These are phyloP conservation scores for Mucor mucedo DNA, from an alignment of 371 early-diverging fungal genomes.

Conservation along the genomic window DNA sequence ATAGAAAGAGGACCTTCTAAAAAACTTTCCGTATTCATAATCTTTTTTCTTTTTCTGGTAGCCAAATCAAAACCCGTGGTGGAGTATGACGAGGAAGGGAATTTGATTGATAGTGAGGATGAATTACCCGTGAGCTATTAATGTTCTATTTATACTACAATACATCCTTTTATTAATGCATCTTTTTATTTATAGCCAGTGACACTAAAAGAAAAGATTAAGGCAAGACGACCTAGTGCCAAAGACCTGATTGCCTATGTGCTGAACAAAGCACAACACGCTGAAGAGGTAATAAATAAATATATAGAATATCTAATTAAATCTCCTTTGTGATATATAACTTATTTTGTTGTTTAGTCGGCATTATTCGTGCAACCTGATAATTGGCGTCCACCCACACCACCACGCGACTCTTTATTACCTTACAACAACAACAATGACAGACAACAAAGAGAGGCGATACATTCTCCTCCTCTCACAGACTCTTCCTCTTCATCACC, in stretches of 20 bases:
- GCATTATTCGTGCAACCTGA: neutral
- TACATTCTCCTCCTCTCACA: constrained; percentile 29
- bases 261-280: constrained; percentile 26
- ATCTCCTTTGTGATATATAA: neutral
- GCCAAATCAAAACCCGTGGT: constrained; percentile 25
- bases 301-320: neutral
- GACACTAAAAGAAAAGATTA: constrained; percentile 14
- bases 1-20: no score
- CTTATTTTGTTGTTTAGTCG: neutral
- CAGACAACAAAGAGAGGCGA: constrained; percentile 4
- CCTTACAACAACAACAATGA: neutral
- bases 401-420: constrained; percentile 21
- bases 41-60: neutral
- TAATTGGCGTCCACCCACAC: constrained; percentile 38
- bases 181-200: neutral
- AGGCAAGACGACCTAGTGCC: constrained; percentile 25
- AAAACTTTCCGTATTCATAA: no score
- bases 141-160: neutral
- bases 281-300: neutral
- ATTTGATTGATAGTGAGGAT: constrained; percentile 39
- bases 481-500: constrained; percentile 6
- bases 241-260: constrained; percentile 36
- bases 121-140: constrained; percentile 15
- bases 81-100: constrained; percentile 51
- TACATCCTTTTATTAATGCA: no score